Evolutionary conservation across 2,329 filamentous ascomycete species (phyloP).

Genomic region (Sordariomycetes sp.): DNA sequence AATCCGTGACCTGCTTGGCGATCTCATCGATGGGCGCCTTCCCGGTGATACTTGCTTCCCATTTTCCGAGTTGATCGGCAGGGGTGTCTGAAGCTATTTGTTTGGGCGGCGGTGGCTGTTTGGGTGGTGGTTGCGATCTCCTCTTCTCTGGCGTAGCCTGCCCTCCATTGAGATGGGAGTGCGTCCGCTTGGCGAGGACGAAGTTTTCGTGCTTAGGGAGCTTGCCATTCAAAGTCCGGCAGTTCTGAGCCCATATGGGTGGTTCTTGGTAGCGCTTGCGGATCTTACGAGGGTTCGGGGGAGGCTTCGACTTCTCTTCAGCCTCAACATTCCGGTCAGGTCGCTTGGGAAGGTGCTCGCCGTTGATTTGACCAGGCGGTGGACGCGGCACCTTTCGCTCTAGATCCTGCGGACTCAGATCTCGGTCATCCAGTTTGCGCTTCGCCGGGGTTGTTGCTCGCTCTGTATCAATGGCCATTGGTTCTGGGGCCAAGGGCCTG

Average conservation of each 20-base stretch:
- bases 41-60: slow-evolving; percentile 62
- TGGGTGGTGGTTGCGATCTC: slow-evolving; percentile 9
- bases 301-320: slow-evolving; percentile 17
- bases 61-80: slow-evolving; percentile 38
- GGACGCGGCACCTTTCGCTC: slow-evolving; percentile 39
- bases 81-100: slow-evolving; percentile 20
- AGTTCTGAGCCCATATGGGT: slow-evolving; percentile 40
- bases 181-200: slow-evolving; percentile 29
- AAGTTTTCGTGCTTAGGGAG: slow-evolving; percentile 33
- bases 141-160: slow-evolving; percentile 37
- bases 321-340: neutral
- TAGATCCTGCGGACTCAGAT: slow-evolving; percentile 39
- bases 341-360: slow-evolving; percentile 13
- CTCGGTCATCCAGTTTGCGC: slow-evolving; percentile 28
- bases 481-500: slow-evolving; percentile 11
- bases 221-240: slow-evolving; percentile 21
- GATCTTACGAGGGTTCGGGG: slow-evolving; percentile 27
- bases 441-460: slow-evolving; percentile 27
- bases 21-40: slow-evolving; percentile 65
- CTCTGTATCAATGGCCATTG: slow-evolving; percentile 18
- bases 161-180: slow-evolving; percentile 18
- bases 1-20: slow-evolving; percentile 70
- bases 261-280: slow-evolving; percentile 24
- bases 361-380: slow-evolving; percentile 40
- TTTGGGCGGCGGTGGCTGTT: slow-evolving; percentile 12